A percentile compares a stretch with the other conserved stretches of the same genome.
phyloP scores from a whole-genome alignment of 164 flowering plant genomes.

The Santalum album region DNA sequence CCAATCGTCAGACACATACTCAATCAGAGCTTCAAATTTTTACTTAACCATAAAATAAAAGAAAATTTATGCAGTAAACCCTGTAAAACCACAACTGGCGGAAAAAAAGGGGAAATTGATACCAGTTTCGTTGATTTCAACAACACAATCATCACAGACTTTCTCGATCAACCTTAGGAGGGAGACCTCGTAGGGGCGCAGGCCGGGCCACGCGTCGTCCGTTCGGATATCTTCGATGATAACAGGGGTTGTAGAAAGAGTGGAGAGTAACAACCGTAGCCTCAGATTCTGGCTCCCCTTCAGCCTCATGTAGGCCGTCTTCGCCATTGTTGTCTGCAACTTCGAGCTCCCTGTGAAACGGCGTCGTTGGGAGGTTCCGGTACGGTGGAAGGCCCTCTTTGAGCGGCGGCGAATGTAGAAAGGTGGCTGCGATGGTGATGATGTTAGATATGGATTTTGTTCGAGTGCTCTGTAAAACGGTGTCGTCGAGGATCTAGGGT shows the following conservation, averaged over 20 bases:
- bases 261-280: slow-evolving; percentile 57
- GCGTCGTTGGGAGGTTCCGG: too few relatives aligned
- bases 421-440: too few relatives aligned
- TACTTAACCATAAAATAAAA: too few relatives aligned
- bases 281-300: slow-evolving; percentile 63
- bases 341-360: too few relatives aligned
- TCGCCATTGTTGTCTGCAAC: slow-evolving; percentile 38
- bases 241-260: slow-evolving; percentile 61
- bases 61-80: neutral
- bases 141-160: slow-evolving; percentile 59
- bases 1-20: slow-evolving; percentile 65
- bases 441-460: too few relatives aligned
- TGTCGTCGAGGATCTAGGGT: too few relatives aligned
- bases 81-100: neutral
- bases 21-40: slow-evolving; percentile 36
- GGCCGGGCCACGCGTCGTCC: slow-evolving; percentile 66
- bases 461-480: too few relatives aligned
- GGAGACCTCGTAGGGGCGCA: slow-evolving; percentile 68
- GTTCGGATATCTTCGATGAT: slow-evolving; percentile 65
- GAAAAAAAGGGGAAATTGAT: neutral
- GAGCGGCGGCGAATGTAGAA: too few relatives aligned
- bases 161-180: slow-evolving; percentile 68
- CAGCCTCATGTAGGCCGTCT: slow-evolving; percentile 42
- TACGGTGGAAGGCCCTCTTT: too few relatives aligned
- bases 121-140: slow-evolving; percentile 90